Base-by-base conservation (phyloP, 805 yeast genomes). In the Lipomyces chichibuensis region DNA sequence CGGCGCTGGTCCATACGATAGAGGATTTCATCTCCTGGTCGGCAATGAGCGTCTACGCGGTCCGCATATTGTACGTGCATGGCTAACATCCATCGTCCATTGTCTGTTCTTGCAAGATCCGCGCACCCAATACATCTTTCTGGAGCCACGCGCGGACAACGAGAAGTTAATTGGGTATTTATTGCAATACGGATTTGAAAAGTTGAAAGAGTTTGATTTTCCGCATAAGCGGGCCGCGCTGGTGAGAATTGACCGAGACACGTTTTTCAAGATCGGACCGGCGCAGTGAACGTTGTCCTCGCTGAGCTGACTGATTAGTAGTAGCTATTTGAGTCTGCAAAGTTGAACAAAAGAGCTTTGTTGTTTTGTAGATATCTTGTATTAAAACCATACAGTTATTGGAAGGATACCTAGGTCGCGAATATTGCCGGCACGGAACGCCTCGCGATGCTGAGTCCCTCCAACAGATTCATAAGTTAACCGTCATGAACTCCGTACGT, bases 221-320 rank as follows among this genome's bases (percentile, higher is more conserved):
- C 75, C 75, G 4, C 75, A 73, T 52, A 73, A 73, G 56, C 68
- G 72, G 32, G 73, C 75, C 8, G 75, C 75, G 17, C 62, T 74
- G 64, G 69, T 73, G 74, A 46, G 70, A 20, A 67, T 73, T 29
- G 61, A 65, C 13, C 60, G 75, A 1, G 57, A 65, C 17, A 60
- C 58, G 29, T 73, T 72, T 59, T 69, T 71, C 57, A 51, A 57
- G 53, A 49, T 29, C 29, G 63, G 69, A 32, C 69, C 64, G 4
- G 57, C 66, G 17, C 11, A 46, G 39, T 60, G 53, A 60, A 13
- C 9, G 23, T 43, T n/a, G 20, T 5, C 49, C 13, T 43, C 9
- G 49, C 17, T 17, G 9, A n/a, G 14, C 49, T 5, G 49, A n/a
- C 20, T 14, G 20, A 43, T 43, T 43, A 43, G 23, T 4, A 8